Evolutionary conservation across 768 basidiomycete genomes (phyloP).

Genomic region (Suillus sp.): DNA sequence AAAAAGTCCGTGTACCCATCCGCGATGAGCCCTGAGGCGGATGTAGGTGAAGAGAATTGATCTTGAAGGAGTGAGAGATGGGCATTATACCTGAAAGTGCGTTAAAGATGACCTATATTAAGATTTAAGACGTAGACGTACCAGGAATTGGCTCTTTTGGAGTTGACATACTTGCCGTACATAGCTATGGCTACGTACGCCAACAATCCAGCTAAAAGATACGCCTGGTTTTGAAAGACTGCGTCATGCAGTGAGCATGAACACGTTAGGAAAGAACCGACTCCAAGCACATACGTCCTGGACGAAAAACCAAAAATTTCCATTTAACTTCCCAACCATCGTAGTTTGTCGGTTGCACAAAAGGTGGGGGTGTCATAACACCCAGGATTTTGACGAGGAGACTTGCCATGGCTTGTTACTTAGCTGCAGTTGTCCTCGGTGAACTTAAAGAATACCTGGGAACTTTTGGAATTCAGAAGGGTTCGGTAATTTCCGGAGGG

Average conservation of each 20-base stretch:
- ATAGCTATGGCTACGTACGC: constrained; percentile 59
- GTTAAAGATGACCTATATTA: constrained; percentile 13
- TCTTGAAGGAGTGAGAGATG: constrained; percentile 58
- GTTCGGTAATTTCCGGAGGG: constrained; percentile 14
- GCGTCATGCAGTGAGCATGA: constrained; percentile 15
- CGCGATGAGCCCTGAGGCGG: constrained; percentile 50
- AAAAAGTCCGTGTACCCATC: constrained; percentile 84
- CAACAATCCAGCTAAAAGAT: constrained; percentile 53
- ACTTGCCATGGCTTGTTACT: constrained; percentile 8
- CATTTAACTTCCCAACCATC: constrained; percentile 74
- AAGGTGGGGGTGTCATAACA: constrained; percentile 58
- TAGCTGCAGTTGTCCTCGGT: neutral
- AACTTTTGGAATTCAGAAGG: constrained; percentile 7
- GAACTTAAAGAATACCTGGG: neutral
- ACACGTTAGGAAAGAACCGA: neutral
- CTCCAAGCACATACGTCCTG: constrained; percentile 55
- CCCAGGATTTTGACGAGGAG: constrained; percentile 21
- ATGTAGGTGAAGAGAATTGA: constrained; percentile 74
- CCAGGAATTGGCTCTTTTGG: constrained; percentile 64
- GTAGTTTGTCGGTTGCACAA: constrained; percentile 59
- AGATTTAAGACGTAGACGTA: constrained; percentile 38
- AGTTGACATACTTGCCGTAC: constrained; percentile 63
- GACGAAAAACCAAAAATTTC: constrained; percentile 79
- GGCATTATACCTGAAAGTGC: constrained; percentile 53
- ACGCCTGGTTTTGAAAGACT: constrained; percentile 71